phyloP scores from a whole-genome alignment of 2,329 filamentous ascomycete genomes.

The Aspergillus tanneri region DNA sequence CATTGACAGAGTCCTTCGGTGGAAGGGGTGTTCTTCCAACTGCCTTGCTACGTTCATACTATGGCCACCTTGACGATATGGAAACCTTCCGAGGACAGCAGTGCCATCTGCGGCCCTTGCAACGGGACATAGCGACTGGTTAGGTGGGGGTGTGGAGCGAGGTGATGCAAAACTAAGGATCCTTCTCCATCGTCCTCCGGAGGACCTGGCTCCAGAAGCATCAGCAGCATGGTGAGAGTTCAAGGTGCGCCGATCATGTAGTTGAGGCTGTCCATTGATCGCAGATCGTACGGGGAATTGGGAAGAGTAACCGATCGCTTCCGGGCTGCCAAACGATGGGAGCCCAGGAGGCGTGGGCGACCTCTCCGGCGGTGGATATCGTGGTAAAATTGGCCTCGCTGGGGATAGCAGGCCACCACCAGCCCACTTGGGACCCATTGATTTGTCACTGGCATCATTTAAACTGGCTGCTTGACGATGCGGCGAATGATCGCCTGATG shows the following conservation, averaged over 20 bases:
- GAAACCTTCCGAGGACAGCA: conserved; percentile 41
- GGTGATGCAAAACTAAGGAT: conserved; percentile 30
- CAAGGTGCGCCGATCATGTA: background rate
- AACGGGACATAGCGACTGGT: conserved; percentile 26
- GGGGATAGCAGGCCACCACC: conserved; percentile 26
- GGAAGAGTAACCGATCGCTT: conserved; percentile 37
- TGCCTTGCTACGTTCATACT: conserved; percentile 32
- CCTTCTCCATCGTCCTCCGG: conserved; percentile 29
- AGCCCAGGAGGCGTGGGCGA: conserved; percentile 45
- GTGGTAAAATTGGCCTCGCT: conserved; percentile 33
- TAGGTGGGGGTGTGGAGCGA: conserved; percentile 7
- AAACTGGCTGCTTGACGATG: conserved; percentile 29
- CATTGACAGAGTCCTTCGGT: conserved; percentile 28
- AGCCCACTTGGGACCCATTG: conserved; percentile 25
- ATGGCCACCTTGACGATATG: conserved; percentile 42
- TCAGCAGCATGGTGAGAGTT: background rate
- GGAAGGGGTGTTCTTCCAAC: conserved; percentile 38
- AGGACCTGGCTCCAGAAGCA: conserved; percentile 18
- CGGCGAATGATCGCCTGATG: background rate
- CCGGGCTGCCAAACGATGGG: conserved; percentile 44
- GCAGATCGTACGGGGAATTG: conserved; percentile 24
- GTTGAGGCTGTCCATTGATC: conserved; percentile 11
- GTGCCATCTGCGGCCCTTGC: conserved; percentile 44
- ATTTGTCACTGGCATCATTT: conserved; percentile 22
- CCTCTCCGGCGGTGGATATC: conserved; percentile 39